Evolutionary conservation across 2,329 filamentous ascomycete genomes (phyloP).

Genomic region (Westerdykella ornata): DNA sequence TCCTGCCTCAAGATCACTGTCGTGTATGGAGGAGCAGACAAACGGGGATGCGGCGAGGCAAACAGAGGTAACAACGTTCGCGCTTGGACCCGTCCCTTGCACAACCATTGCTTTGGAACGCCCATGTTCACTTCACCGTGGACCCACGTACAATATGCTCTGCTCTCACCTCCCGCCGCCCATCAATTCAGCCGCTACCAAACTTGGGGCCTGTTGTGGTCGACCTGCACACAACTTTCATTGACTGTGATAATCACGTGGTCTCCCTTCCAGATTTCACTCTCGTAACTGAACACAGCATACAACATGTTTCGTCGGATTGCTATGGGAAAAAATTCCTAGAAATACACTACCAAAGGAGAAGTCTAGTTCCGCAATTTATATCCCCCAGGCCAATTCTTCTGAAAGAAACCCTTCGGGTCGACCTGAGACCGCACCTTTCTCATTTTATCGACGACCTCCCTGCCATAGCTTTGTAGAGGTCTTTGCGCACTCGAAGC

Average conservation of each 20-base stretch:
- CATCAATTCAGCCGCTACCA: background rate
- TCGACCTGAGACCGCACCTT: slow-evolving; percentile 6
- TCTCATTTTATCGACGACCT: slow-evolving; percentile 6
- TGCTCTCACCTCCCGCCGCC: too few relatives aligned
- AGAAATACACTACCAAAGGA: background rate
- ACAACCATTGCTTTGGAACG: background rate
- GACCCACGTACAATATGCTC: too few relatives aligned
- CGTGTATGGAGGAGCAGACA: background rate
- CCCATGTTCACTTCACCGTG: background rate
- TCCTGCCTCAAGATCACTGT: too few relatives aligned
- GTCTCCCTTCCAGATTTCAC: too few relatives aligned
- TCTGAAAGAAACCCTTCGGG: slow-evolving; percentile 10
- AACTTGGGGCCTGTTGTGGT: too few relatives aligned
- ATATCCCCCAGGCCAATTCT: slow-evolving; percentile 2
- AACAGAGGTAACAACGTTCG: background rate
- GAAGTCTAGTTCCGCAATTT: background rate
- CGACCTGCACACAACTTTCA: too few relatives aligned
- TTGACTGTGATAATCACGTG: too few relatives aligned
- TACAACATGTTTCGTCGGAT: too few relatives aligned
- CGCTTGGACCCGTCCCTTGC: background rate
- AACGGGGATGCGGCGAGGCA: background rate
- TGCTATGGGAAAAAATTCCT: too few relatives aligned
- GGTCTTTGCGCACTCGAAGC: slow-evolving; percentile 1
- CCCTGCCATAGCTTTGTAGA: slow-evolving; percentile 3
- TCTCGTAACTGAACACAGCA: too few relatives aligned